Conservation (phyloP, 2,329 filamentous ascomycete species). For the Didymella arachidicola region DNA sequence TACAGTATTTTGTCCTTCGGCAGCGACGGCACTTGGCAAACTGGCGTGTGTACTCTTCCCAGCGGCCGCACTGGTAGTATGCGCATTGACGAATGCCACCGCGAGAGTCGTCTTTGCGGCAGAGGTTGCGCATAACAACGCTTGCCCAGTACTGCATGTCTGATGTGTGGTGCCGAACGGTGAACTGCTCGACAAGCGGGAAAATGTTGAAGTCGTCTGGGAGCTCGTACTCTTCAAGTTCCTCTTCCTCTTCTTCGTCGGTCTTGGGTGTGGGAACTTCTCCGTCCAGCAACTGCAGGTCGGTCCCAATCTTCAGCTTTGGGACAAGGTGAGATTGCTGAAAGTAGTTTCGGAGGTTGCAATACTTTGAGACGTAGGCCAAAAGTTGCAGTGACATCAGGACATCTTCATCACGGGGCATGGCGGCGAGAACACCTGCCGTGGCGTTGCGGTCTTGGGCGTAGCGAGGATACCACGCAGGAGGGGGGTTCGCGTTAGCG, state of each 20-base stretch:
- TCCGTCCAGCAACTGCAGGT: constrained; percentile 80
- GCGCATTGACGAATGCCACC: constrained; percentile 97
- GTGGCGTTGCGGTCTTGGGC: constrained; percentile 75
- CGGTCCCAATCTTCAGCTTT: constrained; percentile 85
- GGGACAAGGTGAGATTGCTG: constrained; percentile 94
- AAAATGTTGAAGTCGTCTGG: constrained; percentile 99
- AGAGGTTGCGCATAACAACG: constrained; percentile 98
- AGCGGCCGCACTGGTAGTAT: constrained; percentile 97
- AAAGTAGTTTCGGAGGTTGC: constrained; percentile 93
- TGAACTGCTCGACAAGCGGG: constrained; percentile 97
- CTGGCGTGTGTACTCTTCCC: constrained; percentile 95
- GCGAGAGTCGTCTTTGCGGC: constrained; percentile 93
- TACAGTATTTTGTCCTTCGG: constrained; percentile 97
- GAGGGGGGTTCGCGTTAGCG: constrained; percentile 76
- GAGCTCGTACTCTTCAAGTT: constrained; percentile 86
- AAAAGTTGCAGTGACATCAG: constrained; percentile 96
- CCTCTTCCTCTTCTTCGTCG: constrained; percentile 66
- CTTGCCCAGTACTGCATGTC: constrained; percentile 99
- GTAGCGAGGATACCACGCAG: constrained; percentile 80
- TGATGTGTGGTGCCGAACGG: constrained; percentile 89
- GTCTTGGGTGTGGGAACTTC: constrained; percentile 55
- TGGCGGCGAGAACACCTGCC: constrained; percentile 78
- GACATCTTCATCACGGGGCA: constrained; percentile 97
- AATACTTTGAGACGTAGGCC: constrained; percentile 98
- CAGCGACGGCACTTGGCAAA: constrained; percentile 98